A percentile compares a stretch with the other conserved stretches of the same genome.
phyloP scores from a whole-genome alignment of 2,329 filamentous ascomycete species.

The Metarhizium anisopliae region DNA sequence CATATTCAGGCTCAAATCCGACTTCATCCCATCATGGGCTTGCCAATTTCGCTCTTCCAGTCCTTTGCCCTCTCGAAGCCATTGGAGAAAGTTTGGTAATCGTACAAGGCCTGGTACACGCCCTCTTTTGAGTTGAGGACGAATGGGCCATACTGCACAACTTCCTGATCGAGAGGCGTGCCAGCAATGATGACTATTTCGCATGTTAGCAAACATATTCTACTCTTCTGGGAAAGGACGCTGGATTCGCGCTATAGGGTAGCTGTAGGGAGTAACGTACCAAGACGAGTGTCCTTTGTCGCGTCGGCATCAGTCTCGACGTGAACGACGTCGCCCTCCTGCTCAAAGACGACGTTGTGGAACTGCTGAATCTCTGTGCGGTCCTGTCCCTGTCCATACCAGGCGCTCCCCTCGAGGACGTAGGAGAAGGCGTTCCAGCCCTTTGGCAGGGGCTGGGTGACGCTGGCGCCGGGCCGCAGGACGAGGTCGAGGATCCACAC shows the following conservation, averaged over 20 bases:
- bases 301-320: conserved; percentile 60
- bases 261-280: conserved; percentile 13
- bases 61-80: conserved; percentile 71
- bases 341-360: conserved; percentile 84
- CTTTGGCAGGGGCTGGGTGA: conserved; percentile 65
- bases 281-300: conserved; percentile 45
- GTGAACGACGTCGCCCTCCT: conserved; percentile 66
- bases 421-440: conserved; percentile 92
- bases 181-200: conserved; percentile 61
- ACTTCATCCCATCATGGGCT: conserved; percentile 48
- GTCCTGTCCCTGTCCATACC: conserved; percentile 47
- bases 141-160: conserved; percentile 80
- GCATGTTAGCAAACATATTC: too few species aligned
- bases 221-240: too few species aligned
- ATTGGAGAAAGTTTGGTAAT: conserved; percentile 64
- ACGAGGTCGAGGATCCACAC: conserved; percentile 91
- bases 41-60: conserved; percentile 84
- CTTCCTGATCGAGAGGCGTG: conserved; percentile 67
- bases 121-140: conserved; percentile 65
- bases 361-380: conserved; percentile 55
- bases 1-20: neutral
- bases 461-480: conserved; percentile 67
- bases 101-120: conserved; percentile 66
- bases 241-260: neutral
- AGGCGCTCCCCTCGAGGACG: conserved; percentile 63